A percentile compares a stretch with the other conserved stretches of the same genome.
These are phyloP conservation scores for Zygnema circumcarinatum DNA, from an alignment of 139 green algal species.

Conservation along the genomic window DNA sequence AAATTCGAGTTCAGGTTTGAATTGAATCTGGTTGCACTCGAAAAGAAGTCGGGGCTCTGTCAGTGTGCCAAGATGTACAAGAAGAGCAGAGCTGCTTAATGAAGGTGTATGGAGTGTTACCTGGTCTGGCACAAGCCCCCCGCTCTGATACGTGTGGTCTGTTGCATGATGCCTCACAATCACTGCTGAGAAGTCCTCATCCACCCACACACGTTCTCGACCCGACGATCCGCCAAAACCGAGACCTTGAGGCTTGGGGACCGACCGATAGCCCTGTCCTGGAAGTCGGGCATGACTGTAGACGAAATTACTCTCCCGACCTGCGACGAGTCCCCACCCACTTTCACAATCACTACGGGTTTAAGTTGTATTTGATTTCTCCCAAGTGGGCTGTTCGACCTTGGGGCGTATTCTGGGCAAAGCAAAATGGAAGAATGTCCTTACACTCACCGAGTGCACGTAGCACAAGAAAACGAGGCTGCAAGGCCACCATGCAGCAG, in stretches of 20 bases:
- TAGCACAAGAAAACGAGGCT: no score
- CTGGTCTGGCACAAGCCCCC: slow-evolving; percentile 13
- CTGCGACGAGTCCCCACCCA: background rate
- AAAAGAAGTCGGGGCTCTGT: no score
- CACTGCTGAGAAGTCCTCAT: slow-evolving; percentile 21
- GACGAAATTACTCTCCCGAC: slow-evolving; percentile 8
- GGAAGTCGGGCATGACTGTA: slow-evolving; percentile 7
- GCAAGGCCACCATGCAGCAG: slow-evolving; percentile 12
- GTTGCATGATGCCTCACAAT: slow-evolving; percentile 34
- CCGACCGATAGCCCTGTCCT: background rate
- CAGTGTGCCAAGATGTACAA: no score
- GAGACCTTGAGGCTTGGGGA: background rate
- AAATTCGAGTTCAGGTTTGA: no score
- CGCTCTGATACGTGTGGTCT: slow-evolving; percentile 17
- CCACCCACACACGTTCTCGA: slow-evolving; percentile 32
- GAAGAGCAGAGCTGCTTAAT: no score
- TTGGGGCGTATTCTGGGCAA: background rate
- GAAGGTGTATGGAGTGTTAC: no score
- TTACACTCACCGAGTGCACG: no score
- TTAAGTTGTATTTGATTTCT: background rate
- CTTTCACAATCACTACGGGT: background rate
- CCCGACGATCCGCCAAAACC: slow-evolving; percentile 29
- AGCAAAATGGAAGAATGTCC: no score
- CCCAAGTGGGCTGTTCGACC: background rate
- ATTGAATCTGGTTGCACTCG: no score